Evolutionary conservation across 495 filamentous ascomycete species (phyloP).

Genomic region (Penicillium psychrofluorescens): DNA sequence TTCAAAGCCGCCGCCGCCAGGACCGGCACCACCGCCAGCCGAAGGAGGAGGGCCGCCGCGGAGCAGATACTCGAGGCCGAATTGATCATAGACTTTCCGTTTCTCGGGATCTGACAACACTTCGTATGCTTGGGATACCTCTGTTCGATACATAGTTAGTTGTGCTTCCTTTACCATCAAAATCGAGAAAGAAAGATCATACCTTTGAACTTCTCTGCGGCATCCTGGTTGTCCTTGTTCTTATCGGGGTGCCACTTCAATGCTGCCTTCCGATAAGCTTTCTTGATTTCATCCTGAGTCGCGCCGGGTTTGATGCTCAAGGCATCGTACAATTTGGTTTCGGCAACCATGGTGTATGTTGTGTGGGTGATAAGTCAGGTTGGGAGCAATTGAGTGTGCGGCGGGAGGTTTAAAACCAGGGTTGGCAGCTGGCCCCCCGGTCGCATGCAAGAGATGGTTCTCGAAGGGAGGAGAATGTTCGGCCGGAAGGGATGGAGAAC

Average conservation of each 20-base stretch:
- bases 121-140: slow-evolving; percentile 94
- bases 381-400: slow-evolving; percentile 1
- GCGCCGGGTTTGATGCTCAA: slow-evolving; percentile 71
- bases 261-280: slow-evolving; percentile 88
- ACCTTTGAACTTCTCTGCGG: slow-evolving; percentile 84
- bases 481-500: background rate
- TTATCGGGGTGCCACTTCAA: slow-evolving; percentile 96
- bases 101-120: slow-evolving; percentile 97
- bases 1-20: slow-evolving; percentile 42
- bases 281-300: slow-evolving; percentile 91
- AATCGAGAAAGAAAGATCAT: slow-evolving; percentile 5
- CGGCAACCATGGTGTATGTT: slow-evolving; percentile 63
- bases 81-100: slow-evolving; percentile 92
- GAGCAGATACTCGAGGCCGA: slow-evolving; percentile 84
- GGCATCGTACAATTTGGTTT: slow-evolving; percentile 79
- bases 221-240: slow-evolving; percentile 82
- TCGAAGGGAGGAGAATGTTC: slow-evolving; percentile 40
- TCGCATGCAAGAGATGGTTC: slow-evolving; percentile 8
- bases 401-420: slow-evolving; percentile 6
- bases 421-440: background rate
- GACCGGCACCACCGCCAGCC: slow-evolving; percentile 38
- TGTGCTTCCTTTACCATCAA: background rate
- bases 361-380: background rate
- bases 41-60: slow-evolving; percentile 74
- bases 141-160: slow-evolving; percentile 29